Evolutionary conservation across 2,329 filamentous ascomycete genomes (phyloP), one percentile per base, ranked within the genome.

Genomic region (Ceratocystis huliohia): DNA sequence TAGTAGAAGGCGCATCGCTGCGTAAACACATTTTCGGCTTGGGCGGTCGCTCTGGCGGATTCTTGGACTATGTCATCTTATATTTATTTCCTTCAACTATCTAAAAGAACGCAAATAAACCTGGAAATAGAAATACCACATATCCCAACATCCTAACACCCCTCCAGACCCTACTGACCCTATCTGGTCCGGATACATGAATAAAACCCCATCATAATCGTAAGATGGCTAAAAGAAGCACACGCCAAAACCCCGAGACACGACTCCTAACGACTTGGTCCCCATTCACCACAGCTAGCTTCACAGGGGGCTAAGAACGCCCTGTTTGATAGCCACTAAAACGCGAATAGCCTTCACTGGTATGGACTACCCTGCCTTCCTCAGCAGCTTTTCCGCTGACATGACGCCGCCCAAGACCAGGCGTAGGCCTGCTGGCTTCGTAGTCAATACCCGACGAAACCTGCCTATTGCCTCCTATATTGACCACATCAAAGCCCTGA

Each of bases 331-430:
- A 59, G 30, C 28, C 41, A 5, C 56, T 28, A 20, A 61, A 65
- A 22, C 62, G 15, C 46, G 53, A 22, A 25, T 44, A 22, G n/a
- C 53, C 53, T 41, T 63, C 46, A 7, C 10, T 20, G 20, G 30
- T 28, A 17, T 66, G 65, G 10, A 63, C 20, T 10, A 63, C 57
- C 44, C 81, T 76, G 1, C 88, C 88, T 73, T 92, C 88, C 73
- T 91, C 88, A 0, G 81, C 87, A 66, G 85, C 75, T 77, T 88
- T 89, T 0, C 88, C 88, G 72, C 87, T 91, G 1, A 89, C 87
- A 68, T 87, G 84, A 59, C 87, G 77, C 61, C 81, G 77, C 20
- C 75, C 76, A 64, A 77, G 77, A 1, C 72, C 72, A 30, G 70
- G 68, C 8, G 75, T 71, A 44, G 72, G 68, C 68, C 69, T 70